These are phyloP conservation scores for Ceratocystis variospora DNA, from an alignment of 2,329 filamentous ascomycete genomes.

Conservation along the genomic window DNA sequence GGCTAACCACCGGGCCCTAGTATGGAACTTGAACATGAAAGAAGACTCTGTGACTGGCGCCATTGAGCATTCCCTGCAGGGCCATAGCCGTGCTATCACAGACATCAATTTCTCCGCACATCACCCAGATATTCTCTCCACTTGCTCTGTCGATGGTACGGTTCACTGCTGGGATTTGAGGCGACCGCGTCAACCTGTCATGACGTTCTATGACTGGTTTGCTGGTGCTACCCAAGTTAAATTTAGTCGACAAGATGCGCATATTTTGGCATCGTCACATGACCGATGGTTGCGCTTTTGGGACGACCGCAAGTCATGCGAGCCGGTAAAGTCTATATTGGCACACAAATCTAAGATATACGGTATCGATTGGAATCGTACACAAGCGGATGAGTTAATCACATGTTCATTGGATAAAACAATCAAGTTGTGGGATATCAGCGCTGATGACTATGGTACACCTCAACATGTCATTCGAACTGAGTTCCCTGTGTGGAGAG, in stretches of 20 bases:
- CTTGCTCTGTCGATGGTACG: constrained; percentile 84
- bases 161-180: constrained; percentile 88
- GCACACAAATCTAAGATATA: constrained; percentile 92
- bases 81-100: constrained; percentile 73
- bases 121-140: constrained; percentile 76
- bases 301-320: constrained; percentile 69
- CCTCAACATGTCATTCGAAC: constrained; percentile 69
- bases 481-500: constrained; percentile 78
- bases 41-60: constrained; percentile 56
- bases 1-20: constrained; percentile 83
- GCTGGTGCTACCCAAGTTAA: constrained; percentile 91
- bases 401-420: constrained; percentile 86
- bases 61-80: constrained; percentile 79
- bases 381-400: constrained; percentile 54
- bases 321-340: constrained; percentile 68
- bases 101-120: constrained; percentile 95
- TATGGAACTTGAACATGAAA: constrained; percentile 78
- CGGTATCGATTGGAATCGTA: constrained; percentile 86
- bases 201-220: constrained; percentile 85
- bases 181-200: constrained; percentile 54
- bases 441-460: constrained; percentile 36
- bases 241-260: constrained; percentile 76
- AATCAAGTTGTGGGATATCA: constrained; percentile 86
- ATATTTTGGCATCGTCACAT: constrained; percentile 80
- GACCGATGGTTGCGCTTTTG: constrained; percentile 78